These are phyloP conservation scores for Lupinus albus DNA, from an alignment of 306 rosid genomes.

Conservation along the genomic window DNA sequence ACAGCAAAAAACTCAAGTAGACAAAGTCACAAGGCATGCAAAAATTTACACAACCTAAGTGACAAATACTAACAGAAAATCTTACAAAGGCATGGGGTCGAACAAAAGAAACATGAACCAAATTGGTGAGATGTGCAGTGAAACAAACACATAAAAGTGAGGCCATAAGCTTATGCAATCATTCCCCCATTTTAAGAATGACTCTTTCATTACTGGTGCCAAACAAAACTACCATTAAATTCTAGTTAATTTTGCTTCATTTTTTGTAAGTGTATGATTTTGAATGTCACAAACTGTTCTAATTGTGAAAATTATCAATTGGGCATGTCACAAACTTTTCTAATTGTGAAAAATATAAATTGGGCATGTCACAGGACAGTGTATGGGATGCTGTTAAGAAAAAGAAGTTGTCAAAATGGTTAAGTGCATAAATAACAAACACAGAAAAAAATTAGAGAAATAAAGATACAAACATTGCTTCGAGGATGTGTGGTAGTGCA, in stretches of 20 bases:
- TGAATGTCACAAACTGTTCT: constrained; percentile 20
- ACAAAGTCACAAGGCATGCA: constrained; percentile 13
- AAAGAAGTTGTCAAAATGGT: too few species aligned
- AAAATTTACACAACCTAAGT: neutral
- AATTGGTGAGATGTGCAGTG: constrained; percentile 7
- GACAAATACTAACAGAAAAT: constrained; percentile 18
- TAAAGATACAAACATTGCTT: too few species aligned
- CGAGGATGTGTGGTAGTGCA: too few species aligned
- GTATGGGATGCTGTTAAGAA: neutral
- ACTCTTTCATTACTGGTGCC: neutral
- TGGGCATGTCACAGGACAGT: constrained; percentile 4
- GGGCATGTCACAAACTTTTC: constrained; percentile 11
- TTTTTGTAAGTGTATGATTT: neutral
- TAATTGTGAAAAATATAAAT: constrained; percentile 29
- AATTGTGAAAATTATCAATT: constrained; percentile 30
- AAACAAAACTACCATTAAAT: neutral
- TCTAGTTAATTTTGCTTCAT: neutral
- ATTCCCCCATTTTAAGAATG: constrained; percentile 5
- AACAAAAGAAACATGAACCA: constrained; percentile 31
- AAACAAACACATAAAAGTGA: constrained; percentile 18
- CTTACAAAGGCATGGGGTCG: constrained; percentile 4
- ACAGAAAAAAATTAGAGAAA: too few species aligned
- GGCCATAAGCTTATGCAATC: constrained; percentile 23
- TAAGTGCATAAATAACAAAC: too few species aligned
- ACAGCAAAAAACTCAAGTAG: constrained; percentile 4